Percentiles rank a stretch among this genome's conserved stretches.
These are phyloP conservation scores for Rhodamnia argentea DNA, from an alignment of 345 rosid genomes.

Conservation along the genomic window DNA sequence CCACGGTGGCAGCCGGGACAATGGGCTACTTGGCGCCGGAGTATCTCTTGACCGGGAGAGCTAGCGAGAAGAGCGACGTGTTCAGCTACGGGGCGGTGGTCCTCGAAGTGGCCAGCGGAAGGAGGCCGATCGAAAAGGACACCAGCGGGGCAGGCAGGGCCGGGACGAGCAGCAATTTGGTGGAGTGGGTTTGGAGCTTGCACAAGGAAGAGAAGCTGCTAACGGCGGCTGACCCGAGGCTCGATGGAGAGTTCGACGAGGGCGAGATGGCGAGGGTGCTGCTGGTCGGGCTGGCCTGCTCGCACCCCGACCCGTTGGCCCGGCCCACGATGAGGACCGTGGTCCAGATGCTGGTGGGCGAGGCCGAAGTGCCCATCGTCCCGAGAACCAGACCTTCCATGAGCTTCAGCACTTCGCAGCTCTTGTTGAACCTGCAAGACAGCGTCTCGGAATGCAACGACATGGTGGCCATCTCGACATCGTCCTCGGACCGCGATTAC, in stretches of 20 bases:
- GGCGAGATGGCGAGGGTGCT: slow-evolving; percentile 58
- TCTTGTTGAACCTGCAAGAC: slow-evolving; percentile 73
- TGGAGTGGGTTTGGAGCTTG: slow-evolving; percentile 95
- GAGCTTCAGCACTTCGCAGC: slow-evolving; percentile 81
- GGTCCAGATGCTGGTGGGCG: slow-evolving; percentile 88
- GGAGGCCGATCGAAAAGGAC: slow-evolving; percentile 77
- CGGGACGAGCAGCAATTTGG: slow-evolving; percentile 52
- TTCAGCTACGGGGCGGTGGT: slow-evolving; percentile 93
- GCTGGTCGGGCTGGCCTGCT: slow-evolving; percentile 81
- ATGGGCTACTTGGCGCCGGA: slow-evolving; percentile 99
- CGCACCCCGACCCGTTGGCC: slow-evolving; percentile 78
- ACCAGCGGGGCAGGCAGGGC: slow-evolving; percentile 15
- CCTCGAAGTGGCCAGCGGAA: slow-evolving; percentile 76
- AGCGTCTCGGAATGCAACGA: slow-evolving; percentile 83
- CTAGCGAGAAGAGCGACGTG: slow-evolving; percentile 81
- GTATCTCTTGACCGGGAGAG: slow-evolving; percentile 81
- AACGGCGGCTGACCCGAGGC: slow-evolving; percentile 61
- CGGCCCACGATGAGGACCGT: slow-evolving; percentile 81
- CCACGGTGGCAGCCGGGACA: slow-evolving; percentile 94
- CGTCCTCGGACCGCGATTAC: slow-evolving; percentile 18
- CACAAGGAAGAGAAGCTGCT: slow-evolving; percentile 70
- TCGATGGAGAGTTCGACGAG: slow-evolving; percentile 46
- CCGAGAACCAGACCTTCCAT: slow-evolving; percentile 76
- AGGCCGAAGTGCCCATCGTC: slow-evolving; percentile 71
- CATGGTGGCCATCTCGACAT: slow-evolving; percentile 36